Base-by-base conservation (phyloP, 768 basidiomycete genomes). In the Suillus paluster region DNA sequence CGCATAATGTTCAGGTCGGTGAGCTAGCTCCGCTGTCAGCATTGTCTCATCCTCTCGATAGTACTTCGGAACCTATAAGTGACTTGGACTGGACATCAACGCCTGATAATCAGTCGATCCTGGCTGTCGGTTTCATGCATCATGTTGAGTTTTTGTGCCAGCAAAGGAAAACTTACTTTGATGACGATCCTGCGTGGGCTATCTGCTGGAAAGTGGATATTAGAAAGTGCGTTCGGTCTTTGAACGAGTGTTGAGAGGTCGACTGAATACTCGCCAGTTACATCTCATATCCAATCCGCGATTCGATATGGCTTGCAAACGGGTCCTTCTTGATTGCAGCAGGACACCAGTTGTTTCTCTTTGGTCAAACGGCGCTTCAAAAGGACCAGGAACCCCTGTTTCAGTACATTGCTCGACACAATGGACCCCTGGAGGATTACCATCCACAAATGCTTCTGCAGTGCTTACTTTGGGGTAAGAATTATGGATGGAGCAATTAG, bases 71-170 rank as follows among this genome's bases (percentile, higher is more conserved):
- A 68, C 79, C 78, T 19, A 85, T 97, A 46, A 83, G 87, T 61
- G 94, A 96, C 69, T 82, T 97, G 25, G 95, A 97, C 72, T 97
- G 95, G 95, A 92, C 91, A 36, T 90, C 95, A 19, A 96, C 95
- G 3, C 90, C 91, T 0, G 92, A 94, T 71, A 84, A 86, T 65
- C 92, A 95, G 69, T 97, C 95, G 9, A 93, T 97, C 58, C 84
- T 97, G 41, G 95, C 95, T 3, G 88, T 97, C 23, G 95, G 95
- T 25, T 96, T 94, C 73, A 72, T 84, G 17, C 86, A 88, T 65
- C 87, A 86, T 53, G 80, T 97, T 2, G 88, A 95, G 58, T 77
- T 98, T n/a, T 79, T 97, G n/a, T 95, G 91, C 68, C 93, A 95
- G 68, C 92, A 95, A 73, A 84, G 95, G 25, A 91, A 94, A 86